These are phyloP conservation scores for Helotiales sp. DNA, from an alignment of 2,329 filamentous ascomycete genomes.

Conservation along the genomic window DNA sequence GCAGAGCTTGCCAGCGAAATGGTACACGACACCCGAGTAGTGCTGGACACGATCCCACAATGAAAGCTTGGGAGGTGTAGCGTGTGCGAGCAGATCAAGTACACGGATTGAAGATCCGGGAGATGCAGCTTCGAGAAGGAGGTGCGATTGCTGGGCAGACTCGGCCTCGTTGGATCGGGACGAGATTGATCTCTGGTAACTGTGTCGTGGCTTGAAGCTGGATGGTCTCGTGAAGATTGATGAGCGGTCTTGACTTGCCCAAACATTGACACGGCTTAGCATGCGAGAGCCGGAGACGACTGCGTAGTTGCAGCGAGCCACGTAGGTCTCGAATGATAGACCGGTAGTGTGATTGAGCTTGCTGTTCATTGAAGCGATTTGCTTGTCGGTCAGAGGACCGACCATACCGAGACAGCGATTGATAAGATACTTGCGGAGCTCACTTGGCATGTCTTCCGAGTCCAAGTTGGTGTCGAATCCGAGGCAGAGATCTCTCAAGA, in stretches of 20 bases:
- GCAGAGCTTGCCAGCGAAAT: constrained; percentile 42
- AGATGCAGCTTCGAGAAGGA: constrained; percentile 3
- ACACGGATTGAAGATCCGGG: constrained; percentile 2
- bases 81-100: constrained; percentile 13
- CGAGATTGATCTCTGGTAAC: constrained; percentile 5
- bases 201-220: constrained; percentile 5
- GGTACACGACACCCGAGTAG: constrained; percentile 21
- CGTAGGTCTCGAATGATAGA: constrained; percentile 47
- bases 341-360: constrained; percentile 16
- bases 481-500: constrained; percentile 53
- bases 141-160: constrained; percentile 3
- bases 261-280: constrained; percentile 15
- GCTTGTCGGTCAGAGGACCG: constrained; percentile 46
- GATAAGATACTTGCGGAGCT: constrained; percentile 50
- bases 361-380: constrained; percentile 46
- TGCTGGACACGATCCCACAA: constrained; percentile 16
- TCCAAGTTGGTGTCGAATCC: constrained; percentile 54
- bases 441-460: constrained; percentile 54
- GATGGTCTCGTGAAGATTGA: not conserved
- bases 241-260: constrained; percentile 7
- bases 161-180: not conserved
- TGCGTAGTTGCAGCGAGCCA: constrained; percentile 55
- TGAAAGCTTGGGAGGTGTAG: constrained; percentile 16
- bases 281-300: constrained; percentile 52
- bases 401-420: constrained; percentile 51